phyloP scores from a whole-genome alignment of 1,284 basidiomycete species.

The Irpex lacteus region DNA sequence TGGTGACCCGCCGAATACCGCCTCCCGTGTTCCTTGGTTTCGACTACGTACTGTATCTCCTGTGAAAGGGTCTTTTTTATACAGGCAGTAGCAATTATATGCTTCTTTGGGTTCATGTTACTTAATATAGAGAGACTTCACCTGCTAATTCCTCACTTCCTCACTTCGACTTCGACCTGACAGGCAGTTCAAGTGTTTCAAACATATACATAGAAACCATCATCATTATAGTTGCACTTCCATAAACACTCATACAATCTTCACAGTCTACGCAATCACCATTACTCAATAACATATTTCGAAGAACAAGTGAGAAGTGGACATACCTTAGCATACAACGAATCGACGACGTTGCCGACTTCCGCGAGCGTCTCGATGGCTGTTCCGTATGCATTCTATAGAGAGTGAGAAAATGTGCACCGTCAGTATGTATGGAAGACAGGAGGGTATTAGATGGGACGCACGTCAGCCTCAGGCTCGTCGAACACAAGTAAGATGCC shows the following conservation, averaged over 20 bases:
- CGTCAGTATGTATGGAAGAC: slow-evolving; percentile 5
- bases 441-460: slow-evolving; percentile 21
- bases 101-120: too few species aligned
- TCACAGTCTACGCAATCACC: slow-evolving; percentile 37
- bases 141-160: too few species aligned
- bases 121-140: too few species aligned
- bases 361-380: slow-evolving; percentile 89
- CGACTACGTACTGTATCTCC: too few species aligned
- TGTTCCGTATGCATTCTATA: slow-evolving; percentile 80
- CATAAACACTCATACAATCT: slow-evolving; percentile 31
- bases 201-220: too few species aligned
- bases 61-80: too few species aligned
- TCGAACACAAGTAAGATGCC: slow-evolving; percentile 93
- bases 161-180: too few species aligned
- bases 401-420: not conserved
- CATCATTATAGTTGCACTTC: not conserved
- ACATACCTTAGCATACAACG: slow-evolving; percentile 82
- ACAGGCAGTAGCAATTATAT: too few species aligned
- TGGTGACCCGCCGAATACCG: too few species aligned
- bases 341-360: slow-evolving; percentile 89
- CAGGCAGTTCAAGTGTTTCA: too few species aligned
- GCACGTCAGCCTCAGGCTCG: slow-evolving; percentile 77
- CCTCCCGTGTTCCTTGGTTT: too few species aligned
- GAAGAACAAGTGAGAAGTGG: slow-evolving; percentile 6
- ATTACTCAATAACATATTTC: not conserved